Evolutionary conservation across 2,329 filamentous ascomycete species (phyloP), one percentile per base, ranked within the genome.

Genomic region (Tolypocladium nubicola): DNA sequence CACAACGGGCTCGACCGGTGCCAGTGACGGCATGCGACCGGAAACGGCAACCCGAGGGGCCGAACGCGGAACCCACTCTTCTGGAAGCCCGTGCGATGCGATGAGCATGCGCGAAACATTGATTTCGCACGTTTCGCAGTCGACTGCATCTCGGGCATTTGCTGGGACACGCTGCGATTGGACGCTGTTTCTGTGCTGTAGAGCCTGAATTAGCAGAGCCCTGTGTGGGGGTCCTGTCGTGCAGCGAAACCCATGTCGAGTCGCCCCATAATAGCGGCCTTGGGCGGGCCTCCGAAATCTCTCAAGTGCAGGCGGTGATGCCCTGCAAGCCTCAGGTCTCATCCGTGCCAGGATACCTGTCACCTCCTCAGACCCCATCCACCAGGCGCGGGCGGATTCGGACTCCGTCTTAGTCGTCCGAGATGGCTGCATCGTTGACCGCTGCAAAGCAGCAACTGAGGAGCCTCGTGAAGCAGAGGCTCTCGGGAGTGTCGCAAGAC

Each of bases 361-460:
- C 13, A 14, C 26, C 45, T 33, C 21, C 47, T 9, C 16, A n/a
- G 47, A 16, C 47, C 35, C 53, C 53, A 21, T 33, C 39, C 19
- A 40, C 39, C 53, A 33, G 21, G 21, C 21, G 30, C 30, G 30
- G 47, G 47, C 26, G 16, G 35, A 50, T 4, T 35, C 47, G 47
- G 16, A 50, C n/a, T 26, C 38, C 45, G 23, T 14, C 26, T 13
- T 9, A 19, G 21, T 19, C 21, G 47, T 10, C 38, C 47, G 37
- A 70, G 60, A 85, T 84, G 79, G 73, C 80, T 52, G 74, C 81
- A 55, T 61, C 70, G 4, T 72, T 91, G 57, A 79, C 79, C 61
- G 77, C 80, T 58, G 85, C 88, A 50, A 96, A 96, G 75, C 86
- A 87, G 68, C 86, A 89, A 64, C 76, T 96, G 60, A 82, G 92